Evolutionary conservation across 371 early-diverging fungal species (phyloP), one percentile per base, ranked within the genome.

Genomic region (Smittium mucronatum): DNA sequence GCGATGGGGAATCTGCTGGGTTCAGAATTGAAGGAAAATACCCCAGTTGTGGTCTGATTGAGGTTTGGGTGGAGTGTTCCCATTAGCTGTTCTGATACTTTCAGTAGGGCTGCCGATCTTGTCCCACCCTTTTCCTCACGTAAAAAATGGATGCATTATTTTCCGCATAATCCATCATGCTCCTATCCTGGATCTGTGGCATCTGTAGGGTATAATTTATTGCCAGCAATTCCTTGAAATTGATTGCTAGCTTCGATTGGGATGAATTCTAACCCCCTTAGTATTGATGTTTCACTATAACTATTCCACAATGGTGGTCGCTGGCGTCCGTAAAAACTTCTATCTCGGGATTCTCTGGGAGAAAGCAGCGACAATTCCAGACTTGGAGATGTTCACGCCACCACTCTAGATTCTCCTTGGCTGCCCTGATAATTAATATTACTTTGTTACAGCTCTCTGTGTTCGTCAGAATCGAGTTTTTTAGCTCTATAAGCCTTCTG

Each of bases 111-210:
- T 36, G 5, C 5, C 2, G 64, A 64, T 25, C 64, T 2, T 8
- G 64, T 64, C 31, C 64, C 64, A 8, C 36, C 64, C 2, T 28
- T 36, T 64, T 64, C 28, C 64, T 16, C 21, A 64, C 64, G 64
- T 64, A 64, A 2, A 33, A 2, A 11, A 31, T 33, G 2, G 64
- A 26, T 8, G 64, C 33, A 2, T 33, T 64, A 33, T 64, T 64
- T 17, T 64, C 64, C 15, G 31, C 5, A 26, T 64, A 31, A 2
- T 31, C 31, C 25, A 21, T 15, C 2, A 64, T 16, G 17, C 34
- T 34, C 33, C 31, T 64, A 8, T 33, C 64, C 31, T 64, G 16
- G 15, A 64, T 15, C 64, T 64, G 34, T 64, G 33, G 25, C 25
- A 64, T 17, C 31, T 31, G 17, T 16, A 64, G 16, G 8, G 64